Base-by-base conservation (phyloP, 106 monocot species). In the Xerophyta viscosa region DNA sequence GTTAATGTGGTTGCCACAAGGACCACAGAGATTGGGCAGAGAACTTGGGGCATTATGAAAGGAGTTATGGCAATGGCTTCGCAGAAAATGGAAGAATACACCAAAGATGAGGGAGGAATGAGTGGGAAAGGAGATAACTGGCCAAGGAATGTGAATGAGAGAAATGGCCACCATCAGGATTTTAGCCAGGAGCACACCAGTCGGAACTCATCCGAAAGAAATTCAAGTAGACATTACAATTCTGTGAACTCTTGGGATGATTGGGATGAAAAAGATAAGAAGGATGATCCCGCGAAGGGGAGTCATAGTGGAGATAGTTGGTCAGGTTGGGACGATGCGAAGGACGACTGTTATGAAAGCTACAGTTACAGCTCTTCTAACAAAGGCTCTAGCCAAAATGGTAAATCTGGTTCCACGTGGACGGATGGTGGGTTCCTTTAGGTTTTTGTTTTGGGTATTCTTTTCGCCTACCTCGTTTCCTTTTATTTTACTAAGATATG, bases 191-290 rank as follows among this genome's bases (percentile, higher is more conserved):
- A 65, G 29, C 15, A 21, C 17, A 49, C 46, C 3, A 50, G 23
- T 2, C 24, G 36, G 22, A 57, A 57, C 22, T 56, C 56, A 18
- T 50, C 60, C 23, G 49, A 66, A 20, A 43, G 28, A 28, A 22
- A 45, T 66, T 57, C 71, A 11, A 36, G 21, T 12, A 65, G 39
- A 19, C 51, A 66, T 27, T 27, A 85, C 48, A 58, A 67, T 18
- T 69, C 79, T 21, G 50, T 52, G 23, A 41, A 24, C 48, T 80
- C 86, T n/a, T 90, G 84, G 89, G 84, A 90, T 66, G 77, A 84
- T 47, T 90, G 89, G 89, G 89, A 62, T 14, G 57, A 64, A 10
- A 69, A 73, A 49, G 70, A 45, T 13, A 75, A 25, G 37, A 50
- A 31, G 50, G 58, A 31, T 27, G 52, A 5, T 18, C 15, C 39